These are phyloP conservation scores for Cucurbita argyrosperma DNA, from an alignment of 306 rosid species.

Conservation along the genomic window DNA sequence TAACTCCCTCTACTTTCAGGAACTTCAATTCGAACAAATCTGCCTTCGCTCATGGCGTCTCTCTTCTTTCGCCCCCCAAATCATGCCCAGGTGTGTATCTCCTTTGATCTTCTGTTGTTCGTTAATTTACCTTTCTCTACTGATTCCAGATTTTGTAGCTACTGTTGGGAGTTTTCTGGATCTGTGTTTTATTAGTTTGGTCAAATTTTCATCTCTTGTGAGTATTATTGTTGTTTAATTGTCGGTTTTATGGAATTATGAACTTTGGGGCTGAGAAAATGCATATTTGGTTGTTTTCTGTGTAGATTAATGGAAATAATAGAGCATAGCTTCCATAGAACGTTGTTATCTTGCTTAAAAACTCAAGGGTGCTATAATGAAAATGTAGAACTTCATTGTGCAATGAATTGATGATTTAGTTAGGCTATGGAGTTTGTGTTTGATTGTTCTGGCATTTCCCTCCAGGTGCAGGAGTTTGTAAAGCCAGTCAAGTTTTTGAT, in stretches of 20 bases:
- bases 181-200: neutral
- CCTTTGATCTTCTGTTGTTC: neutral
- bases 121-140: neutral
- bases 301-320: neutral
- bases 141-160: neutral
- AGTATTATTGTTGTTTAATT: neutral
- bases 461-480: constrained; percentile 55
- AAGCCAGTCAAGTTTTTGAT: constrained; percentile 80
- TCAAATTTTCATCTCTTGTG: neutral
- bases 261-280: neutral
- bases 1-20: constrained; percentile 22
- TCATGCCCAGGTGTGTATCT: constrained; percentile 56
- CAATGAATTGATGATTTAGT: neutral
- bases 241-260: neutral
- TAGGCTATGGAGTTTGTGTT: neutral
- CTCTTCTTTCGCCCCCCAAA: constrained; percentile 31
- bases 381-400: neutral
- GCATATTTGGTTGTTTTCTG: neutral
- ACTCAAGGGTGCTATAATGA: too few relatives aligned
- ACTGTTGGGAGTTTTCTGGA: neutral
- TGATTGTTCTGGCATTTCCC: neutral
- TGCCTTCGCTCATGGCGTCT: constrained; percentile 23
- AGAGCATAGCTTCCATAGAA: neutral
- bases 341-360: too few relatives aligned
- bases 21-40: constrained; percentile 23